Percentiles rank a stretch among this genome's conserved stretches.
Evolutionary conservation across 495 filamentous ascomycete genomes (phyloP).

Genomic region (Melanomma pulvis-pyrius): DNA sequence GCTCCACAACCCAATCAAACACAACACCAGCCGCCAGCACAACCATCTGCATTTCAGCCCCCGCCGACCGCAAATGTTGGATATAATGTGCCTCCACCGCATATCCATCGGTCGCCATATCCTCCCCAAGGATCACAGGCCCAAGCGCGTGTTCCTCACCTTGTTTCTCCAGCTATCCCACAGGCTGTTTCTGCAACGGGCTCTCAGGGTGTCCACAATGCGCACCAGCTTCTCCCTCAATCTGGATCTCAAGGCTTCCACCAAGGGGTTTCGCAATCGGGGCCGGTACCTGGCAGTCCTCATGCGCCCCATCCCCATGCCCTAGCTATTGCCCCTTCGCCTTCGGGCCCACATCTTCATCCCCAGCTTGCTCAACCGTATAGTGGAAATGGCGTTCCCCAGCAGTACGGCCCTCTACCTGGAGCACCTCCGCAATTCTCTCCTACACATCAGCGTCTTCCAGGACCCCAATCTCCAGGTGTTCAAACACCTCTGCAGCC

Average conservation of each 20-base stretch:
- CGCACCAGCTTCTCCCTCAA: no score
- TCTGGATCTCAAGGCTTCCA: not conserved
- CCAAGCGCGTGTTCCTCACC: constrained; percentile 4
- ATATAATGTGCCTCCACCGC: constrained; percentile 16
- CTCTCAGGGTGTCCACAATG: not conserved
- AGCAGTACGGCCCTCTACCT: constrained; percentile 35
- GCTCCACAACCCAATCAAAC: constrained; percentile 9
- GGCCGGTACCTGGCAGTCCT: constrained; percentile 11
- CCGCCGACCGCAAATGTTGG: constrained; percentile 16
- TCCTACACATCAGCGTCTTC: constrained; percentile 12
- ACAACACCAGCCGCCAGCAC: constrained; percentile 19
- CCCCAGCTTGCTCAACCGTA: constrained; percentile 18
- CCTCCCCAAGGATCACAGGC: constrained; percentile 28
- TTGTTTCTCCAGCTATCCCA: not conserved
- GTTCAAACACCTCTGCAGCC: constrained; percentile 32
- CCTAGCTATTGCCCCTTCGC: constrained; percentile 5
- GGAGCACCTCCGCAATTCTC: constrained; percentile 13
- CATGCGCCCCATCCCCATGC: constrained; percentile 16
- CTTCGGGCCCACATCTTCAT: constrained; percentile 20
- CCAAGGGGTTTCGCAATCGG: not conserved
- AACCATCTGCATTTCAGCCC: constrained; percentile 23
- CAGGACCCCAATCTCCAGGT: constrained; percentile 18
- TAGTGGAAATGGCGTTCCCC: constrained; percentile 36
- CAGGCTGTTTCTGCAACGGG: no score
- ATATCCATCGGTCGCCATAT: constrained; percentile 41